Evolutionary conservation across 441 rosid species (phyloP).

Genomic region (Croton setiger): DNA sequence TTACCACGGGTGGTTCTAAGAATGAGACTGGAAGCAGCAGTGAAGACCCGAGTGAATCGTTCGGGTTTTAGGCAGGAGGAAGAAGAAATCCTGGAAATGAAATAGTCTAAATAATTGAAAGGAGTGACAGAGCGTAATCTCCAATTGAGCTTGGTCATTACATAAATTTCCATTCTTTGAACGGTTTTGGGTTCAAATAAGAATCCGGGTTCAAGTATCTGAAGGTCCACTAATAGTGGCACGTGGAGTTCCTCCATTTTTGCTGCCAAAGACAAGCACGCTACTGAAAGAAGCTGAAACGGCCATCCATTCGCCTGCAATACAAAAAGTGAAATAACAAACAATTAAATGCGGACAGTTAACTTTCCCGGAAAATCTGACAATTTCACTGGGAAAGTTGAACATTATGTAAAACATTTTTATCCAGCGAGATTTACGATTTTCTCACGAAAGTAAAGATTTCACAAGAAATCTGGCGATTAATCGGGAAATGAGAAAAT

Average conservation of each 20-base stretch:
- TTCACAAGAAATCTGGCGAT: background rate
- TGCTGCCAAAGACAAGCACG: conserved; percentile 80
- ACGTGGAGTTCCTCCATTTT: conserved; percentile 71
- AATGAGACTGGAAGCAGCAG: conserved; percentile 46
- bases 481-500: background rate
- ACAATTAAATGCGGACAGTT: background rate
- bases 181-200: conserved; percentile 39
- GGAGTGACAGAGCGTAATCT: conserved; percentile 50
- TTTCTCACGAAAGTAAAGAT: background rate
- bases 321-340: background rate
- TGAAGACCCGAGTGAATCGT: conserved; percentile 25
- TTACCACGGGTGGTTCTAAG: conserved; percentile 49
- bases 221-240: conserved; percentile 59
- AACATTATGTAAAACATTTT: background rate
- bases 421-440: background rate
- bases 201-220: conserved; percentile 45
- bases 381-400: conserved; percentile 22
- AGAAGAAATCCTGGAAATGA: conserved; percentile 33
- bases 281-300: conserved; percentile 71
- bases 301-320: conserved; percentile 53
- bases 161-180: conserved; percentile 53
- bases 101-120: conserved; percentile 44
- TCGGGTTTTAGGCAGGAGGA: conserved; percentile 17
- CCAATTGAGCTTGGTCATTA: conserved; percentile 50
- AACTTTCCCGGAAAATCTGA: conserved; percentile 21